Evolutionary conservation across 805 yeast species (phyloP).

Genomic region (Candida sithepensis): DNA sequence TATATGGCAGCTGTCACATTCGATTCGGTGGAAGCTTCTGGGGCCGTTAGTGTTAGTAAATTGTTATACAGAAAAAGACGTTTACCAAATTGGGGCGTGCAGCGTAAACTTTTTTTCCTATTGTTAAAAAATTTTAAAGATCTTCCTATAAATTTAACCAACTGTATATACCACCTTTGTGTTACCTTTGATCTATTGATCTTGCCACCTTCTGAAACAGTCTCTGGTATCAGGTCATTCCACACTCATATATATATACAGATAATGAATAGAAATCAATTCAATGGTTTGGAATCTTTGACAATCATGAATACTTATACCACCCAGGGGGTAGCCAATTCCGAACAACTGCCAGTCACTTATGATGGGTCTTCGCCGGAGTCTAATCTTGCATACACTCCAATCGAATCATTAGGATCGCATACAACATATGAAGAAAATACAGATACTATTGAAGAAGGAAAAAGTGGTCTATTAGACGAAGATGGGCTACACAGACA

Average conservation of each 20-base stretch:
- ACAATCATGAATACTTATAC: background rate
- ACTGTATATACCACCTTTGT: background rate
- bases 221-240: background rate
- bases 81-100: background rate
- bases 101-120: background rate
- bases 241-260: background rate
- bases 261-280: background rate
- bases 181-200: background rate
- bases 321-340: background rate
- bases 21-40: too few species aligned
- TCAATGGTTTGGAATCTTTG: background rate
- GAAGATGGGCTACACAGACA: conserved; percentile 7
- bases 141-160: background rate
- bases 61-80: too few species aligned
- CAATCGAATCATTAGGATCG: conserved; percentile 20
- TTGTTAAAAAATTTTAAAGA: background rate
- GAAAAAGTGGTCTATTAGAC: background rate
- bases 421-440: conserved; percentile 9
- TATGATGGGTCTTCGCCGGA: conserved; percentile 14
- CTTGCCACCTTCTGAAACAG: background rate
- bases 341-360: background rate
- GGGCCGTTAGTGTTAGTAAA: too few species aligned
- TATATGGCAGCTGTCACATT: too few species aligned
- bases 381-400: conserved; percentile 19
- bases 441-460: background rate